Base-by-base conservation (phyloP, 1,284 basidiomycete genomes). In the Cerrena zonata region DNA sequence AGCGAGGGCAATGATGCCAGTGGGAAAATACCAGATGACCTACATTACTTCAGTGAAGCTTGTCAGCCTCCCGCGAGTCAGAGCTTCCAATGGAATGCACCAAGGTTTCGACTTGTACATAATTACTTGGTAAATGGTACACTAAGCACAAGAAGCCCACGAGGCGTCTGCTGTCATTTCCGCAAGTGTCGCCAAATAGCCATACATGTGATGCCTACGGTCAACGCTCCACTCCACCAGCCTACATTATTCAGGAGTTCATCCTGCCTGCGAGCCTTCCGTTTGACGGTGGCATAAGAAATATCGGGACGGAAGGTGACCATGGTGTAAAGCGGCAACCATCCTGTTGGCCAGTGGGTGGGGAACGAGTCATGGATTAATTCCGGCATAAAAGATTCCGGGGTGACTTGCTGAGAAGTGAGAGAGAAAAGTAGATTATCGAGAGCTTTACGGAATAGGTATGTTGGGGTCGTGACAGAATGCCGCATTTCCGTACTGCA, bases 301-400 rank as follows among this genome's bases (percentile, higher is more conserved):
- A 97, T 81, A 67, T 97, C 94, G 41, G 92, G 91, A 37, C 93
- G 80, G 74, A 99, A 99, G 36, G 95, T 97, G 57, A 96, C 89
- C 93, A 98, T 95, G 27, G 90, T 90, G 69, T 99, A 99, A 48
- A 96, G 76, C 47, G 91, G 90, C 51, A 91, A 78, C 95, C 95
- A 99, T 30, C 89, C 89, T 52, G 68, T 67, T 36, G 85, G 81
- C 49, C 73, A 66, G 47, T 66, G 63, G 53, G 78, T 63, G 43
- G 79, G 75, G 64, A 86, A 90, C 15, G 82, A 71, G 45, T 73
- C 69, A 22, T 55, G 53, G 25, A 61, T 51, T 30, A 69, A 60
- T 47, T 56, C 55, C 21, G 60, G 59, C 2, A 57, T 47, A 48
- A 62, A 58, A 55, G 57, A 56, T 50, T 61, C 58, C 52, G 68